phyloP scores from a whole-genome alignment of 1,284 basidiomycete species.

The Agroathelia rolfsii region DNA sequence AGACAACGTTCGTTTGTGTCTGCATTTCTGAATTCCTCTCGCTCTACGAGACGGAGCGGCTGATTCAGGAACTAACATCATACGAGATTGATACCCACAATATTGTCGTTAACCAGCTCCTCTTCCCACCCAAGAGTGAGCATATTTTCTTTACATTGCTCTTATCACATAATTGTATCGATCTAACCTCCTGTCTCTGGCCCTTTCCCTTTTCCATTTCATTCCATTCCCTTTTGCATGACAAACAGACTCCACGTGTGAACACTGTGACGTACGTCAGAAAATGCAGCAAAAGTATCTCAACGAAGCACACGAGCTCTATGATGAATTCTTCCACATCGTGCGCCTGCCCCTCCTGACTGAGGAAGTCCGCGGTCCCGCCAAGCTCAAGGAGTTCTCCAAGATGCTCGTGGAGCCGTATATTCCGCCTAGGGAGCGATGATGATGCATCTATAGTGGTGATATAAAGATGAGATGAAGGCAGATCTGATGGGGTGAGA shows the following conservation, averaged over 20 bases:
- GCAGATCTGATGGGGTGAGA: too few relatives aligned
- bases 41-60: conserved; percentile 94
- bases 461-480: too few relatives aligned
- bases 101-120: conserved; percentile 95
- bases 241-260: conserved; percentile 76
- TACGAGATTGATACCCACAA: conserved; percentile 99
- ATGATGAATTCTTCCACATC: conserved; percentile 96
- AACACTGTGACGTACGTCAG: conserved; percentile 89
- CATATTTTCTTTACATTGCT: conserved; percentile 9
- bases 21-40: conserved; percentile 98
- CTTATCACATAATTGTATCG: conserved; percentile 4
- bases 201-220: conserved; percentile 1
- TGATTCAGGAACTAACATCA: conserved; percentile 91
- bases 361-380: conserved; percentile 92
- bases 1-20: conserved; percentile 97
- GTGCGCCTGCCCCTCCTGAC: conserved; percentile 87
- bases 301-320: conserved; percentile 87
- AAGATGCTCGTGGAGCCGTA: conserved; percentile 74
- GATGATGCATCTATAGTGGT: too few relatives aligned
- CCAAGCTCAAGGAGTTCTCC: conserved; percentile 87
- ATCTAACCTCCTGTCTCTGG: too few relatives aligned
- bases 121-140: conserved; percentile 87
- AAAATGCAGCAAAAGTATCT: conserved; percentile 99
- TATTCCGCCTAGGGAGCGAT: too few relatives aligned
- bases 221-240: conserved; percentile 1